Evolutionary conservation across 1,284 basidiomycete species (phyloP).

Genomic region (Cryptococcus amylolentus): DNA sequence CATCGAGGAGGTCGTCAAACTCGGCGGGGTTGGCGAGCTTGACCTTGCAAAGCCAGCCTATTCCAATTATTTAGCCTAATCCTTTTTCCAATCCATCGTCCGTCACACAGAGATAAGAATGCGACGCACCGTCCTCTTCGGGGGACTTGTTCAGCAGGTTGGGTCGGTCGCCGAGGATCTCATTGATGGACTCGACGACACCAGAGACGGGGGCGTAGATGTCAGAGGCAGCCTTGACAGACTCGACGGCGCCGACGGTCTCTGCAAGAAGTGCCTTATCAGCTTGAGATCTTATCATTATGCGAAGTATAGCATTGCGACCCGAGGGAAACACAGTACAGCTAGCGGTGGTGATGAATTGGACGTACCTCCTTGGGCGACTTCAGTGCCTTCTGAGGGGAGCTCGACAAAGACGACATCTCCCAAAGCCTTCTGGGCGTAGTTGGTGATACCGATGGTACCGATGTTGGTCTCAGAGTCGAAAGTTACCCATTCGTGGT

Average conservation of each 20-base stretch:
- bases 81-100: not conserved
- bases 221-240: slow-evolving; percentile 96
- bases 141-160: slow-evolving; percentile 85
- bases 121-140: slow-evolving; percentile 70
- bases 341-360: too few relatives aligned
- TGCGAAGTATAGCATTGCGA: not conserved
- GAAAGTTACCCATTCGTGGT: slow-evolving; percentile 85
- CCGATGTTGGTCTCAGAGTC: slow-evolving; percentile 78
- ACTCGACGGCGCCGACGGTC: slow-evolving; percentile 91
- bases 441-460: slow-evolving; percentile 84
- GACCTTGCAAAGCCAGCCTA: slow-evolving; percentile 96
- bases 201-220: slow-evolving; percentile 95
- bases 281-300: not conserved
- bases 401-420: slow-evolving; percentile 98
- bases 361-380: slow-evolving; percentile 70
- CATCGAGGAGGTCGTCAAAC: slow-evolving; percentile 70
- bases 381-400: slow-evolving; percentile 64
- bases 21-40: slow-evolving; percentile 73
- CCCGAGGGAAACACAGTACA: too few relatives aligned
- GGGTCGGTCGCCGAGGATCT: slow-evolving; percentile 65
- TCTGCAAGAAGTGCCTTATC: slow-evolving; percentile 54
- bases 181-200: slow-evolving; percentile 74
- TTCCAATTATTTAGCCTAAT: not conserved
- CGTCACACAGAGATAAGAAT: not conserved
- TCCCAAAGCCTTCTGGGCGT: slow-evolving; percentile 87